Base-by-base conservation (phyloP, 805 yeast genomes). In the Sugiyamaella boreocaroliniensis region DNA sequence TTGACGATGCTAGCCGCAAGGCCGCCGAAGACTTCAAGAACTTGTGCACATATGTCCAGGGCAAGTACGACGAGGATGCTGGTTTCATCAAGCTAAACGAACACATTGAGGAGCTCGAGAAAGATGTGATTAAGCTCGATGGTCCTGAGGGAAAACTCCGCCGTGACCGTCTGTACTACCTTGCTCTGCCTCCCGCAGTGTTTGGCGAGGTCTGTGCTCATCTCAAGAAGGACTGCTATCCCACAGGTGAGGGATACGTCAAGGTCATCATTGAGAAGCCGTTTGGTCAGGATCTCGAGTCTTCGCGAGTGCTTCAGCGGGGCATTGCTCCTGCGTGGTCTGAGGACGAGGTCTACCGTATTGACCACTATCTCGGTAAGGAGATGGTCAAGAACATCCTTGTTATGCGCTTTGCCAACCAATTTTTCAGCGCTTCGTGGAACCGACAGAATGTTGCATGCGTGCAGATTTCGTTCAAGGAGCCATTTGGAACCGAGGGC, bases 401-500 rank as follows among this genome's bases (percentile, higher is more conserved):
- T 54, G 89, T 89, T 37, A 75, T 90, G 64, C 81, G 99, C 66
- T 93, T 93, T 65, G 96, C 95, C 61, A 93, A 93, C 73, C 83
- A 84, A 66, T 80, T 92, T 69, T 76, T 93, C 66, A 80, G 80
- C 64, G 88, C 95, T n/a, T 80, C 86, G 52, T 93, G 97, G 97
- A 85, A 86, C 74, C 83, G 77, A 67, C 79, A 86, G 58, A 85
- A 79, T 70, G 82, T 93, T 65, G 77, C 81, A 57, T 80, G 84
- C 41, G 83, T 93, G 57, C 97, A 92, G 75, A 82, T 93, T 61
- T 80, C 92, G 12, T 92, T 93, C 77, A 93, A 93, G 75, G 99
- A 93, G 74, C 88, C 93, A n/a, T 93, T 93, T 63, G 99, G 99
- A 52, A 93, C 99, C 42, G 97, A 93, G 73, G 99, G 99, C 53